These are phyloP conservation scores for Gryganskiella cystojenkinii DNA, from an alignment of 192 early-diverging fungal species.

Conservation along the genomic window DNA sequence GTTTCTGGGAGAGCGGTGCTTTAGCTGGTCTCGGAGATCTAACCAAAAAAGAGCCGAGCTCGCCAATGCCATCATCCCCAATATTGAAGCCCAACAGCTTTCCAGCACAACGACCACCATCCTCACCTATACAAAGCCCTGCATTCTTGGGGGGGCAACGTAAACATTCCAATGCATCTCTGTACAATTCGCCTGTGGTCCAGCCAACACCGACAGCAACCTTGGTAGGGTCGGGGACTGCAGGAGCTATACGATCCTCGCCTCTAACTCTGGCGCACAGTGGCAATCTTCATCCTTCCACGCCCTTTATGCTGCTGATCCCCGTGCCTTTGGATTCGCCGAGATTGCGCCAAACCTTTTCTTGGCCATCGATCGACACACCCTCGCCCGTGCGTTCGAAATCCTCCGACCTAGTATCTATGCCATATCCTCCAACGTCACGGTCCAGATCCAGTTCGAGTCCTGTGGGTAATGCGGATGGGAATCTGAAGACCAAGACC, in stretches of 20 bases:
- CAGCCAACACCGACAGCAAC: not conserved
- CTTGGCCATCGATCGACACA: conserved; percentile 25
- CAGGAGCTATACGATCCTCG: not conserved
- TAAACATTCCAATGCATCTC: conserved; percentile 14
- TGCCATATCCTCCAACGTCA: not conserved
- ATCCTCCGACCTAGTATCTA: not conserved
- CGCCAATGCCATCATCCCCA: not conserved
- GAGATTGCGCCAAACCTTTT: conserved; percentile 33
- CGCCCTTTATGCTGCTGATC: conserved; percentile 32
- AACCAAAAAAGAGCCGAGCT: not conserved
- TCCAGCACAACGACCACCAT: not conserved
- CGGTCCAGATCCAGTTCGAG: no score
- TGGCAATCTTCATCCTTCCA: not conserved
- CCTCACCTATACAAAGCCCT: conserved; percentile 7
- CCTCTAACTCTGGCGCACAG: not conserved
- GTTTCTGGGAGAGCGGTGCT: conserved; percentile 3
- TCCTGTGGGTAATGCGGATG: not conserved
- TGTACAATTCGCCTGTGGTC: not conserved
- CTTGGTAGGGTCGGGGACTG: not conserved
- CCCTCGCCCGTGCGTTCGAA: not conserved
- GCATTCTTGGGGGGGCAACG: not conserved
- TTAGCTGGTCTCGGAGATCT: not conserved
- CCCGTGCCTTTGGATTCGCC: conserved; percentile 27
- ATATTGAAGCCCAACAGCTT: conserved; percentile 4
- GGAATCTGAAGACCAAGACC: not conserved